These are phyloP conservation scores for Ceratobasidium sp. DNA, from an alignment of 1,284 basidiomycete genomes.

Conservation along the genomic window DNA sequence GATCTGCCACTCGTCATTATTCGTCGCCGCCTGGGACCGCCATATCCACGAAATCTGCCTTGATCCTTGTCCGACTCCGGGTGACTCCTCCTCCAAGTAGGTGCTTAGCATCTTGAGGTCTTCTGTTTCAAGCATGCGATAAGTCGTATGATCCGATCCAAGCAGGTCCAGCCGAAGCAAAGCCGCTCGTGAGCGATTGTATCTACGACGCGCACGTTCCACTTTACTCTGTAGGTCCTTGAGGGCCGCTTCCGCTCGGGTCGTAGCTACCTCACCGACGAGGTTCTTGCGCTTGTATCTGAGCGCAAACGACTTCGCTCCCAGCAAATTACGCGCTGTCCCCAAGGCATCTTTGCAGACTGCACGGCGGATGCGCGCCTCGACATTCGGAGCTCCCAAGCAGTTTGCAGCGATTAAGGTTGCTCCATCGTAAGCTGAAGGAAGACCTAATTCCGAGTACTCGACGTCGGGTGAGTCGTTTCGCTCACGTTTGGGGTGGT, in stretches of 20 bases:
- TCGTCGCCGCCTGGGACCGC: neutral
- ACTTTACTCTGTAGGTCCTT: neutral
- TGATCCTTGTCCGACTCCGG: neutral
- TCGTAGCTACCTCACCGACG: neutral
- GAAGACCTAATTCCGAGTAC: neutral
- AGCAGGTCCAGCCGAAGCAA: neutral
- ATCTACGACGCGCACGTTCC: neutral
- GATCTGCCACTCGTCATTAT: slow-evolving; percentile 3
- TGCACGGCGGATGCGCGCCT: neutral
- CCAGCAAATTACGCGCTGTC: neutral
- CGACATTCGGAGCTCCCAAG: neutral
- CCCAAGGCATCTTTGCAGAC: neutral
- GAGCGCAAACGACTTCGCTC: neutral
- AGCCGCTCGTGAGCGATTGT: neutral
- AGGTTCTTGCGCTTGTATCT: neutral
- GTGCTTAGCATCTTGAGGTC: neutral
- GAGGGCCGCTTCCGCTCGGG: neutral
- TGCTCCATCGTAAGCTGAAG: neutral
- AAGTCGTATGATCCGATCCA: neutral
- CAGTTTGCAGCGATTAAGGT: neutral
- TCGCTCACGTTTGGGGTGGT: neutral
- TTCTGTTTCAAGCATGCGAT: neutral
- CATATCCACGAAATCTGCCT: neutral
- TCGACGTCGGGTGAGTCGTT: neutral
- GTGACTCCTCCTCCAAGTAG: neutral